These are phyloP conservation scores for Fraxinus ornus DNA, from an alignment of 305 asterid genomes.

Conservation along the genomic window DNA sequence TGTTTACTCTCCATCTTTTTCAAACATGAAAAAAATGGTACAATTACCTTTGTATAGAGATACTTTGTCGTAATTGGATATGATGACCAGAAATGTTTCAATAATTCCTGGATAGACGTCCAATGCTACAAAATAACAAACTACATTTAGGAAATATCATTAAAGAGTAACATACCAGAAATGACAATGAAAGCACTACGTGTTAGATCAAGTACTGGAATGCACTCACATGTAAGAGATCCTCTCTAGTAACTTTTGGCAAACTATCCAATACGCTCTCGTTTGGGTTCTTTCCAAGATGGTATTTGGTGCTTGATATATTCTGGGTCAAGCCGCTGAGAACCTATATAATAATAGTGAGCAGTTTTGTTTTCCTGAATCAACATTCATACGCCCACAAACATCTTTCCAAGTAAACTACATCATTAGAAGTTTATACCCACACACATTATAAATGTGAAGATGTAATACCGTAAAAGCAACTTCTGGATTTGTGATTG, in stretches of 20 bases:
- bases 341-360: slow-evolving; percentile 48
- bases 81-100: slow-evolving; percentile 98
- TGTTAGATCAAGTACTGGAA: neutral
- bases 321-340: slow-evolving; percentile 67
- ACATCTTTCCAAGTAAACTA: slow-evolving; percentile 14
- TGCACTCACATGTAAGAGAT: slow-evolving; percentile 70
- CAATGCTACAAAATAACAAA: slow-evolving; percentile 61
- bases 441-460: slow-evolving; percentile 6
- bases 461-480: slow-evolving; percentile 64
- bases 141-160: slow-evolving; percentile 7
- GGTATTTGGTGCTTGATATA: slow-evolving; percentile 82
- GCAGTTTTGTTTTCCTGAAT: slow-evolving; percentile 30
- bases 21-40: neutral
- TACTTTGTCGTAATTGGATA: slow-evolving; percentile 83
- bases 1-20: neutral
- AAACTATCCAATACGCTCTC: slow-evolving; percentile 80
- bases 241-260: slow-evolving; percentile 72
- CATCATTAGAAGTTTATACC: slow-evolving; percentile 16
- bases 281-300: slow-evolving; percentile 78
- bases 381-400: slow-evolving; percentile 16
- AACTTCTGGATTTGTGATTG: slow-evolving; percentile 63
- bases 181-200: slow-evolving; percentile 10
- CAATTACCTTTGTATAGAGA: slow-evolving; percentile 68
- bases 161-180: neutral
- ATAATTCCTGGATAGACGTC: slow-evolving; percentile 83